Conservation (phyloP, 805 yeast species). For the Maudiozyma saulgeensis region DNA sequence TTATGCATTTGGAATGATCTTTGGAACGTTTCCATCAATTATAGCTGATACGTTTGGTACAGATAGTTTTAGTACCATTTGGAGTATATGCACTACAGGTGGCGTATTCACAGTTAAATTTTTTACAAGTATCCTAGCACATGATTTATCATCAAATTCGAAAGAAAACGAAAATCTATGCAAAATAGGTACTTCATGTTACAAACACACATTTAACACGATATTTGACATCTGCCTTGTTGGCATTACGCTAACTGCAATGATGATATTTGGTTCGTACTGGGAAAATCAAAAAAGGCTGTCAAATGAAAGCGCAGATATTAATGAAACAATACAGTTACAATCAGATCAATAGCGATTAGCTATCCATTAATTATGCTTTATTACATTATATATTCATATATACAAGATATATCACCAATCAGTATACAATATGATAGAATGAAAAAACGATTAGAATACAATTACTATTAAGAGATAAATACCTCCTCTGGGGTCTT, state of each 20-base stretch:
- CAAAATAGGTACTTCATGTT: slow-evolving; percentile 37
- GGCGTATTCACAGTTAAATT: slow-evolving; percentile 47
- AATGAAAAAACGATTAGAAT: background rate
- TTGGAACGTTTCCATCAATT: slow-evolving; percentile 71
- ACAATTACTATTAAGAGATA: background rate
- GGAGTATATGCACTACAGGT: slow-evolving; percentile 71
- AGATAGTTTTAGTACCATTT: slow-evolving; percentile 55
- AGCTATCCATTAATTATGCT: no score
- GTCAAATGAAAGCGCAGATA: background rate
- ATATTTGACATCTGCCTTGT: slow-evolving; percentile 19
- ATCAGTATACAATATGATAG: background rate
- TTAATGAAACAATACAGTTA: background rate
- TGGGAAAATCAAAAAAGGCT: background rate
- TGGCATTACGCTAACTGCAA: background rate
- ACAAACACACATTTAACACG: slow-evolving; percentile 33
- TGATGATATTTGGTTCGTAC: background rate
- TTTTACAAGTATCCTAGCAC: slow-evolving; percentile 48
- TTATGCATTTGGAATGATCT: slow-evolving; percentile 56
- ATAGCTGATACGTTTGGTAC: slow-evolving; percentile 68
- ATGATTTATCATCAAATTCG: slow-evolving; percentile 39
- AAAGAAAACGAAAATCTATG: slow-evolving; percentile 36
- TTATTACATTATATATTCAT: background rate
- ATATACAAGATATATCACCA: background rate
- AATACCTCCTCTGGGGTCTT: slow-evolving; percentile 66
- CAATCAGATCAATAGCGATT: background rate